A percentile compares a stretch with the other conserved stretches of the same genome.
phyloP scores from a whole-genome alignment of 164 flowering plant species.

The Vitis cinerea region DNA sequence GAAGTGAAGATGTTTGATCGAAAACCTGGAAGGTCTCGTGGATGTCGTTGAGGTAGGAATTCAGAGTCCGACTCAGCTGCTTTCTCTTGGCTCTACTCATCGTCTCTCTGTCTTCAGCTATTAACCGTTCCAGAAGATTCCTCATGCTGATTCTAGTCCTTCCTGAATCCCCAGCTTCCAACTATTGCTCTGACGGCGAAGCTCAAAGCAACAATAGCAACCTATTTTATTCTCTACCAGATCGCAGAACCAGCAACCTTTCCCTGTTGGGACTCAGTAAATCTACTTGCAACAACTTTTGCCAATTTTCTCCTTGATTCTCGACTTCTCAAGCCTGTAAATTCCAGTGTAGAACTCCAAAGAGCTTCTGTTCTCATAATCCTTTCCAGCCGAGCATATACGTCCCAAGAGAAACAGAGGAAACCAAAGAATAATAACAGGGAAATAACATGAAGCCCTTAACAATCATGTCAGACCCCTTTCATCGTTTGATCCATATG shows the following conservation, averaged over 20 bases:
- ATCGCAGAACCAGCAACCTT: slow-evolving; percentile 61
- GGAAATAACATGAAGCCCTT: too few species aligned
- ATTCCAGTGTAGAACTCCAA: slow-evolving; percentile 72
- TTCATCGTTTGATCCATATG: too few species aligned
- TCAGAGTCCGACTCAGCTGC: slow-evolving; percentile 39
- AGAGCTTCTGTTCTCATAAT: slow-evolving; percentile 61
- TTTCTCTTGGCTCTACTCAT: slow-evolving; percentile 59
- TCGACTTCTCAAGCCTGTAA: slow-evolving; percentile 76
- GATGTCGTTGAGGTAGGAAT: slow-evolving; percentile 51
- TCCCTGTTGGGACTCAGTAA: slow-evolving; percentile 67
- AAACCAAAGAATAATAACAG: too few species aligned
- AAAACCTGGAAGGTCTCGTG: slow-evolving; percentile 79
- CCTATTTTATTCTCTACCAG: slow-evolving; percentile 84
- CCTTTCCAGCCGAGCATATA: slow-evolving; percentile 57
- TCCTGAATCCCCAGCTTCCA: too few species aligned
- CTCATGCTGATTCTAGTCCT: too few species aligned
- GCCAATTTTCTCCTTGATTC: slow-evolving; percentile 63
- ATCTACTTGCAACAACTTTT: slow-evolving; percentile 30
- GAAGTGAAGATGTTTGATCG: slow-evolving; percentile 49
- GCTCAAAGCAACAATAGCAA: too few species aligned
- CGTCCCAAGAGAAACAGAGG: too few species aligned
- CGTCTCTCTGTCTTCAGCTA: slow-evolving; percentile 2
- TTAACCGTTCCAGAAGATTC: too few species aligned
- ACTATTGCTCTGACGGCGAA: too few species aligned
- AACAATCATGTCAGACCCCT: too few species aligned